A percentile compares a stretch with the other conserved stretches of the same genome.
Evolutionary conservation across 2,329 filamentous ascomycete species (phyloP).

Genomic region (Fusarium sp.): DNA sequence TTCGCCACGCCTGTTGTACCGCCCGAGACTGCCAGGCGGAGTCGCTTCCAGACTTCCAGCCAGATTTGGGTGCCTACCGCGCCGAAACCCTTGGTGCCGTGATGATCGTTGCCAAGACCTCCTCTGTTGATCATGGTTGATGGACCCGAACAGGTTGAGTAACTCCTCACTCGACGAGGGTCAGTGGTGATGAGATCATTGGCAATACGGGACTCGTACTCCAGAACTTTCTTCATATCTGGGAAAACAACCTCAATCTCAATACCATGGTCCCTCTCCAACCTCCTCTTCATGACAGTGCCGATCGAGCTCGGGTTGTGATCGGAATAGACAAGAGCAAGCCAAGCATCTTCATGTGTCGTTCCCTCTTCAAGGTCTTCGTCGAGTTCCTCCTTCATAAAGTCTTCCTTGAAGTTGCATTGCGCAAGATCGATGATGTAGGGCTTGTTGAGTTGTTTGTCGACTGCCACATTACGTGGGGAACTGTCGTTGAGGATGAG

Average conservation of each 20-base stretch:
- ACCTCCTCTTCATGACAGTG: not conserved
- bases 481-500: not conserved
- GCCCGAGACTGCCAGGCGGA: not conserved
- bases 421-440: not conserved
- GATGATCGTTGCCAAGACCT: not conserved
- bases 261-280: not conserved
- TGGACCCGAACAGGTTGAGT: not conserved
- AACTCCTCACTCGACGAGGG: not conserved
- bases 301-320: not conserved
- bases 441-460: rapidly evolving
- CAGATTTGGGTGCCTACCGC: not conserved
- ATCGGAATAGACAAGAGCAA: rapidly evolving
- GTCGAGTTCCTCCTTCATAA: not conserved
- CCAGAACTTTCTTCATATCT: no score
- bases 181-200: rapidly evolving
- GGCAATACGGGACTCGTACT: not conserved
- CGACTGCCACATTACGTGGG: not conserved
- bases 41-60: not conserved
- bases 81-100: not conserved
- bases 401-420: not conserved
- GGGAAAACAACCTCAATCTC: no score
- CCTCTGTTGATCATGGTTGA: not conserved
- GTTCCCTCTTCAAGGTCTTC: not conserved
- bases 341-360: not conserved
- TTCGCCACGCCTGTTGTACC: rapidly evolving